phyloP scores from a whole-genome alignment of 208 protist species.

The Lotmaria passim region DNA sequence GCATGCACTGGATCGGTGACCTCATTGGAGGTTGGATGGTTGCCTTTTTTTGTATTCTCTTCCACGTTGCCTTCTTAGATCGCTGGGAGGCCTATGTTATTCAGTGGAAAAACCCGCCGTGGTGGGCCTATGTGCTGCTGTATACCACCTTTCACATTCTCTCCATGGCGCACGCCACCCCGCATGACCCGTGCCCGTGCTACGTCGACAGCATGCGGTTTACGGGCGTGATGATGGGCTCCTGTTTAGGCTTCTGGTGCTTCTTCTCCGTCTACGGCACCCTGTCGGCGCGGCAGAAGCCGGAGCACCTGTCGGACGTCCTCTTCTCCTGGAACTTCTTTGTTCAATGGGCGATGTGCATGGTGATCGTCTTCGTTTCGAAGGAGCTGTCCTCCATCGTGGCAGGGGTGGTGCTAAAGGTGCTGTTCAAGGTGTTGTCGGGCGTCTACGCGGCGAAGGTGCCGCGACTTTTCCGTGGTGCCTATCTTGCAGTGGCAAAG shows the following conservation, averaged over 20 bases:
- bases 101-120: constrained; percentile 16
- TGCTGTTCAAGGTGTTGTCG: constrained; percentile 48
- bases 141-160: constrained; percentile 52
- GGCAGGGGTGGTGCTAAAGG: constrained; percentile 33
- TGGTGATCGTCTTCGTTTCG: constrained; percentile 40
- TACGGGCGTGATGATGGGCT: constrained; percentile 49
- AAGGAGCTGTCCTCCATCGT: constrained; percentile 55
- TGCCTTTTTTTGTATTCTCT: constrained; percentile 46
- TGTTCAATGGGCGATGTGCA: constrained; percentile 46
- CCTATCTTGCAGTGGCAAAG: constrained; percentile 39
- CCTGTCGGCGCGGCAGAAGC: constrained; percentile 21
- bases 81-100: constrained; percentile 38
- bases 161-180: constrained; percentile 48
- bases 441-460: constrained; percentile 30
- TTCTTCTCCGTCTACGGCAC: constrained; percentile 41
- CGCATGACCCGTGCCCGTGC: constrained; percentile 72
- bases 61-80: constrained; percentile 51
- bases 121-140: constrained; percentile 40
- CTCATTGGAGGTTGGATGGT: constrained; percentile 53
- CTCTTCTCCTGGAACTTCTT: constrained; percentile 45
- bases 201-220: constrained; percentile 81
- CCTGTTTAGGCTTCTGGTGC: constrained; percentile 44
- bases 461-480: constrained; percentile 24
- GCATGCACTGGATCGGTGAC: constrained; percentile 84
- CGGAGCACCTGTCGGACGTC: constrained; percentile 21